phyloP scores from a whole-genome alignment of 2,329 filamentous ascomycete genomes.

The Colletotrichum tanaceti region DNA sequence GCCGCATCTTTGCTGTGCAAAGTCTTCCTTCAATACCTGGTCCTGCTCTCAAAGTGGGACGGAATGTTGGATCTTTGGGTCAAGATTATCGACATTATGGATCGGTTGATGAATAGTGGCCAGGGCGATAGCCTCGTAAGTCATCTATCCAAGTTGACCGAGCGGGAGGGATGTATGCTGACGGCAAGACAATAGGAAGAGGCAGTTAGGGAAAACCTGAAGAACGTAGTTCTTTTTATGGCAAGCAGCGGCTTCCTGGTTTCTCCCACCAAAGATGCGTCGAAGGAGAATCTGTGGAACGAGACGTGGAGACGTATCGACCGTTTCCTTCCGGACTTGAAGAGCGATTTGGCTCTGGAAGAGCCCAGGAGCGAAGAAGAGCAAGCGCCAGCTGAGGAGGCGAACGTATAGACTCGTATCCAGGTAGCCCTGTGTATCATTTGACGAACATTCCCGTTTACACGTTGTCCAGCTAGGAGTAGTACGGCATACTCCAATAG shows the following conservation, averaged over 20 bases:
- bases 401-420: not conserved
- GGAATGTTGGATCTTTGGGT: conserved; percentile 94
- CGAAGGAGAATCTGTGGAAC: conserved; percentile 67
- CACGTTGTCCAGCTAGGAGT: not conserved
- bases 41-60: conserved; percentile 84
- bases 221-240: conserved; percentile 97
- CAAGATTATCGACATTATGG: conserved; percentile 92
- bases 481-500: not conserved
- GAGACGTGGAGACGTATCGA: conserved; percentile 76
- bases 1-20: conserved; percentile 92
- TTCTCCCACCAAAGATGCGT: conserved; percentile 69
- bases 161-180: not conserved
- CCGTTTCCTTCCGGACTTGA: conserved; percentile 71
- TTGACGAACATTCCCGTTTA: not conserved
- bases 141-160: conserved; percentile 41
- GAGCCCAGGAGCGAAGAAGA: conserved; percentile 45
- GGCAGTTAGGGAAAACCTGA: conserved; percentile 92
- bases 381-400: not conserved
- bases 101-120: conserved; percentile 94
- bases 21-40: conserved; percentile 94
- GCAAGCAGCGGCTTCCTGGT: conserved; percentile 87
- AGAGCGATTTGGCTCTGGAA: conserved; percentile 67
- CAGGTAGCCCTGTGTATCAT: not conserved
- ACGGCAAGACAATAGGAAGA: conserved; percentile 74
- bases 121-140: conserved; percentile 88